Evolutionary conservation across 148 eudicot species (phyloP).

Genomic region (Rhododendron vialii): DNA sequence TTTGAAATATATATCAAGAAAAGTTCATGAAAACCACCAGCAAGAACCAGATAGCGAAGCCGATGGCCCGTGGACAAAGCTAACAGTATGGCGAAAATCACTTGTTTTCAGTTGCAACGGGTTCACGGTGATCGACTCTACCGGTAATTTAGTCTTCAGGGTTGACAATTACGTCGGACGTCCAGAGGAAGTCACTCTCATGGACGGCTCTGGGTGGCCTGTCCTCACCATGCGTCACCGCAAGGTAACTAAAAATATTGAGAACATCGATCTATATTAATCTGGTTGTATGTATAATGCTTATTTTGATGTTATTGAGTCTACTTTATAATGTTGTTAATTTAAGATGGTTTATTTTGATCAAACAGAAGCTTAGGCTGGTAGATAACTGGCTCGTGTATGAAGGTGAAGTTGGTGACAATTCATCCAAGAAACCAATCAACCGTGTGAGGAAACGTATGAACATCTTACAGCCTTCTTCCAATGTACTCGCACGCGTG

Average conservation of each 20-base stretch:
- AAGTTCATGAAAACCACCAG: slow-evolving; percentile 22
- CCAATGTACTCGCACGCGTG: slow-evolving; percentile 47
- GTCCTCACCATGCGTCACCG: slow-evolving; percentile 52
- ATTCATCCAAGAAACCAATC: slow-evolving; percentile 18
- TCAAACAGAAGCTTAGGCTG: slow-evolving; percentile 38
- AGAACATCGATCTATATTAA: too few species aligned
- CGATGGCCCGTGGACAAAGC: slow-evolving; percentile 14
- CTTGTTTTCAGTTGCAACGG: slow-evolving; percentile 58
- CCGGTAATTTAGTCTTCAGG: slow-evolving; percentile 52
- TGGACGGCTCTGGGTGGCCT: slow-evolving; percentile 68
- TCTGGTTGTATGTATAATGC: too few species aligned
- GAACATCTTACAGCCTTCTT: slow-evolving; percentile 25
- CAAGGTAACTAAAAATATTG: slow-evolving; percentile 41
- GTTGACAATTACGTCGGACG: slow-evolving; percentile 66
- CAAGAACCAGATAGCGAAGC: neutral
- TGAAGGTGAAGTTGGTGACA: slow-evolving; percentile 44
- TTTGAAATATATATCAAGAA: slow-evolving; percentile 28
- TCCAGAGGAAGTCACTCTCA: slow-evolving; percentile 54
- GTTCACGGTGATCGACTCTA: slow-evolving; percentile 64
- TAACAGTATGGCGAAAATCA: slow-evolving; percentile 89
- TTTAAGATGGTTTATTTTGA: neutral
- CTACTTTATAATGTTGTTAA: neutral
- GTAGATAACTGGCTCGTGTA: slow-evolving; percentile 60
- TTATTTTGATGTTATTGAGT: too few species aligned
- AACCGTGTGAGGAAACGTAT: slow-evolving; percentile 38